Evolutionary conservation across 768 basidiomycete species (phyloP).

Genomic region (Hortiboletus flavorubellus): DNA sequence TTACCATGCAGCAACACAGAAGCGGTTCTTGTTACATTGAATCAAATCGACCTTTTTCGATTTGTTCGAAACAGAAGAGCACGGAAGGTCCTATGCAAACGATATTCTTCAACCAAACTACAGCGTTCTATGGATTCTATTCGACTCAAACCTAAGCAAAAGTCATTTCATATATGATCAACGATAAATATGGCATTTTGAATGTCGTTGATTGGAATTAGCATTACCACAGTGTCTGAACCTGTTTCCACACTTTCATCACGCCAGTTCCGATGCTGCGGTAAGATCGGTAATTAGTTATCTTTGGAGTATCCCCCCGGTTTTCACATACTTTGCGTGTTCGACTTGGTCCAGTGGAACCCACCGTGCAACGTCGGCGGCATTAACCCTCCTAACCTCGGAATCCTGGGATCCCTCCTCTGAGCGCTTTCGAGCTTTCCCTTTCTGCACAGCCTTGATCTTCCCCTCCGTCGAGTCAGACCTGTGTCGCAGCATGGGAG

Average conservation of each 20-base stretch:
- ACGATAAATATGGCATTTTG: not conserved
- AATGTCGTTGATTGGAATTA: not conserved
- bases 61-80: no score
- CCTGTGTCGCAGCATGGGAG: slow-evolving; percentile 29
- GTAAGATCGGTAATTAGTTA: not conserved
- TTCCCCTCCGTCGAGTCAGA: slow-evolving; percentile 4
- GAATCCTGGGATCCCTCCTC: slow-evolving; percentile 11
- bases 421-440: slow-evolving; percentile 12
- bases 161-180: not conserved
- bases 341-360: slow-evolving; percentile 50
- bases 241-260: slow-evolving; percentile 68
- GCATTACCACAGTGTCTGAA: slow-evolving; percentile 31
- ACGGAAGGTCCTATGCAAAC: not conserved
- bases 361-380: slow-evolving; percentile 43
- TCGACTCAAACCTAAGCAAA: not conserved
- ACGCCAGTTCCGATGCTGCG: slow-evolving; percentile 71
- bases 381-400: slow-evolving; percentile 4
- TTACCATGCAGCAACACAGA: no score
- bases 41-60: no score
- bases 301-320: not conserved
- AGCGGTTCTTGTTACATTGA: no score
- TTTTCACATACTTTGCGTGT: slow-evolving; percentile 54
- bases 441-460: slow-evolving; percentile 6
- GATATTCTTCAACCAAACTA: not conserved
- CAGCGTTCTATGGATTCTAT: not conserved